phyloP scores from a whole-genome alignment of 2,329 filamentous ascomycete species.

The Clonostachys sp. region DNA sequence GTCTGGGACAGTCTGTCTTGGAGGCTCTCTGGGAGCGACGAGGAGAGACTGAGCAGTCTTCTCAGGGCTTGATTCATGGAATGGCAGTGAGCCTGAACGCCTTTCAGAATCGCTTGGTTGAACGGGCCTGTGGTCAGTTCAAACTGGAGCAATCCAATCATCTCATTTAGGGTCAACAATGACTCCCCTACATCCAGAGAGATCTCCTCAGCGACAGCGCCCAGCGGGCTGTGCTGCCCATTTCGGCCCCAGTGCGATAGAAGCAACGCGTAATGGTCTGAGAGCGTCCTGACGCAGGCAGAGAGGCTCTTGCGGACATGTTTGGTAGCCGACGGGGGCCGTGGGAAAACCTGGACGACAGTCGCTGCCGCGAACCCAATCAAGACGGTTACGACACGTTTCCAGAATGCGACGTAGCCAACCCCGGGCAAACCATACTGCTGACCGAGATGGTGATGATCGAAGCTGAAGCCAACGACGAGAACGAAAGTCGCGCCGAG shows the following conservation, averaged over 20 bases:
- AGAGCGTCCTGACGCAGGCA: constrained; percentile 31
- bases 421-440: constrained; percentile 39
- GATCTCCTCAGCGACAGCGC: constrained; percentile 17
- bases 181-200: constrained; percentile 20
- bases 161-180: constrained; percentile 12
- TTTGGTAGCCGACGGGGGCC: constrained; percentile 36
- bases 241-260: constrained; percentile 35
- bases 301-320: constrained; percentile 40
- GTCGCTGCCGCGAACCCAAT: constrained; percentile 35
- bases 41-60: constrained; percentile 22
- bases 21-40: constrained; percentile 28
- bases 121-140: constrained; percentile 23
- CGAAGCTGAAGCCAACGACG: constrained; percentile 41
- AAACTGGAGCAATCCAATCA: constrained; percentile 18
- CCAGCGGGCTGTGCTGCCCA: constrained; percentile 18
- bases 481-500: constrained; percentile 30
- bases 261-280: constrained; percentile 43
- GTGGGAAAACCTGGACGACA: constrained; percentile 40
- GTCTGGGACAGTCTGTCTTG: constrained; percentile 29
- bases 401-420: constrained; percentile 44
- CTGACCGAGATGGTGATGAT: constrained; percentile 27
- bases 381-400: constrained; percentile 34
- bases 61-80: constrained; percentile 24
- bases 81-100: constrained; percentile 18
- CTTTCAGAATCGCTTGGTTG: constrained; percentile 18